Base-by-base conservation (phyloP, 176 grass and related monocot species). In the Oryza rufipogon region DNA sequence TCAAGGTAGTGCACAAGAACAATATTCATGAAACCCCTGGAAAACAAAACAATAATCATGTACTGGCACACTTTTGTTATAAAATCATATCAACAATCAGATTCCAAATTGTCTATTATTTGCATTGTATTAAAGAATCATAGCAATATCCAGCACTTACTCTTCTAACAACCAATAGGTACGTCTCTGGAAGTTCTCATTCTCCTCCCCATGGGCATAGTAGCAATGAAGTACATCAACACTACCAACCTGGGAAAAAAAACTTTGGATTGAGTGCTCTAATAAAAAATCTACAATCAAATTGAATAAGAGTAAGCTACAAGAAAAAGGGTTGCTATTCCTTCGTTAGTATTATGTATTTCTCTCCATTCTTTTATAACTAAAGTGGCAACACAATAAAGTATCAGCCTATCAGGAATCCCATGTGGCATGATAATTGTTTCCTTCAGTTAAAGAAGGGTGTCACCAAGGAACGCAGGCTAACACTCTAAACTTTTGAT, bases 181-280 rank as follows among this genome's bases (percentile, higher is more conserved):
- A 63, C 97, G 90, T 41, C 97, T 94, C 83, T 99, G 97, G 46
- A 99, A 99, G 73, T 91, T 94, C 41, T 96, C 90, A 84, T 91
- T 90, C 7, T 99, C 97, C 83, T 99, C 91, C 9, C 93, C 93
- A 92, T 96, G 97, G 70, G 97, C 97, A 92, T 99, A 99, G 64
- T 99, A 99, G 78, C 97, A 99, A 92, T 99, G 97, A 83, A 99
- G 93, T 73, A 99, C 97, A 99, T 99, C 97, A 74, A 99, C 78
- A 80, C 97, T 99, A 82, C 97, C 97, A 88, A 92, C 89, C 97
- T 99, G 83, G 74, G 81, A 76, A 11, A 46, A 6, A 65, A 87
- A 70, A 17, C 8, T 54, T 90, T 39, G 70, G 36, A 34, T 86
- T 75, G 8, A 86, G 25, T 76, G 47, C 9, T 79, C 68, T 32